Conservation (phyloP, 345 rosid species). For the Noccaea caerulescens region DNA sequence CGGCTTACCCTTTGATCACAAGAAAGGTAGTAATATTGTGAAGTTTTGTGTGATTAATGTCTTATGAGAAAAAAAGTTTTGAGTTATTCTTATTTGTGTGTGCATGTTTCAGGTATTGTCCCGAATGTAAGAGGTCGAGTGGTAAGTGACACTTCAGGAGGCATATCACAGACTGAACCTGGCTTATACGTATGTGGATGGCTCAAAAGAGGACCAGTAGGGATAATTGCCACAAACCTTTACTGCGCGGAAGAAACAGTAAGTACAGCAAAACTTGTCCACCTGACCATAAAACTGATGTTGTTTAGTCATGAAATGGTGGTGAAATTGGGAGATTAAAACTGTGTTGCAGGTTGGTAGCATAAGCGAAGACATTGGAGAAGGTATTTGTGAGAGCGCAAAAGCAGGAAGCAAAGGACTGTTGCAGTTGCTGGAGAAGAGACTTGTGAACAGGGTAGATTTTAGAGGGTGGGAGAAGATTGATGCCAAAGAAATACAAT, state of each 20-base stretch:
- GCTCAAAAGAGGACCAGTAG: slow-evolving; percentile 95
- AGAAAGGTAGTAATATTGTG: slow-evolving; percentile 54
- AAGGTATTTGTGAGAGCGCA: slow-evolving; percentile 44
- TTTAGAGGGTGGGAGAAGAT: slow-evolving; percentile 79
- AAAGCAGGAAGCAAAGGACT: slow-evolving; percentile 81
- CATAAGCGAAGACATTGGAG: slow-evolving; percentile 70
- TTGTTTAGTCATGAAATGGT: slow-evolving; percentile 11
- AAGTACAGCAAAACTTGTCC: slow-evolving; percentile 40
- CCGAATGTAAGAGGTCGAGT: slow-evolving; percentile 77
- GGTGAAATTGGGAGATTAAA: slow-evolving; percentile 3
- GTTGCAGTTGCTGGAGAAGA: slow-evolving; percentile 53
- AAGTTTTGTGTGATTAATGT: slow-evolving; percentile 4
- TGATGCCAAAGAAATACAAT: slow-evolving; percentile 68
- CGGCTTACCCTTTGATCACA: slow-evolving; percentile 80
- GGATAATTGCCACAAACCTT: slow-evolving; percentile 87
- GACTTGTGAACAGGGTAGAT: slow-evolving; percentile 53
- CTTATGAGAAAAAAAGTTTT: neutral
- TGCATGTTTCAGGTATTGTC: slow-evolving; percentile 60
- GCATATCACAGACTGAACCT: slow-evolving; percentile 48
- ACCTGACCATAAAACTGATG: slow-evolving; percentile 1
- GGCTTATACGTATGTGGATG: slow-evolving; percentile 97
- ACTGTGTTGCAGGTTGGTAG: slow-evolving; percentile 61
- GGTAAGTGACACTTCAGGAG: slow-evolving; percentile 51
- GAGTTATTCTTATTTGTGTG: neutral
- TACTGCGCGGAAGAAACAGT: slow-evolving; percentile 94